phyloP scores from a whole-genome alignment of 2,329 filamentous ascomycete genomes.

The Teratosphaeriaceae sp. region DNA sequence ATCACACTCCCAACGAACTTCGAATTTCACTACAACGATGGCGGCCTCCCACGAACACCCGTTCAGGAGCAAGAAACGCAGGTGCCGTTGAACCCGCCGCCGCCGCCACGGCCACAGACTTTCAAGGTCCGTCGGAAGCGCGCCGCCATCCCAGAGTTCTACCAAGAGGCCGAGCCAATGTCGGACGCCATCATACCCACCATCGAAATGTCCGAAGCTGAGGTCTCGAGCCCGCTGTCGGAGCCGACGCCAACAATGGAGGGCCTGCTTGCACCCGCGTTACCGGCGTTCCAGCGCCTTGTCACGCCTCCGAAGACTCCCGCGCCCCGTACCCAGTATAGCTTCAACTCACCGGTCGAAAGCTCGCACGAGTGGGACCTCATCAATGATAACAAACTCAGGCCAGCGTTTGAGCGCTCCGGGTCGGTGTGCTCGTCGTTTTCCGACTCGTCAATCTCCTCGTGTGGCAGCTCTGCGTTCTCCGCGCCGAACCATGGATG shows the following conservation, averaged over 20 bases:
- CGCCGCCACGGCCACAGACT: conserved; percentile 40
- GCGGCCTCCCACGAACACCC: conserved; percentile 40
- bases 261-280: conserved; percentile 37
- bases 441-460: conserved; percentile 58
- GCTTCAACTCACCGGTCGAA: conserved; percentile 19
- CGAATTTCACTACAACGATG: conserved; percentile 44
- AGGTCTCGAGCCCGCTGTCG: conserved; percentile 23
- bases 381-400: conserved; percentile 22
- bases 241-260: conserved; percentile 26
- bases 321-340: conserved; percentile 26
- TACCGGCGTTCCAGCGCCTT: conserved; percentile 28
- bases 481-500: conserved; percentile 44
- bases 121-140: conserved; percentile 44
- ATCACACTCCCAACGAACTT: conserved; percentile 46
- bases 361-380: conserved; percentile 26
- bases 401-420: conserved; percentile 42
- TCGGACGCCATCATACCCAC: conserved; percentile 38
- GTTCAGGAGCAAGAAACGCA: conserved; percentile 20
- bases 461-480: conserved; percentile 48
- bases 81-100: conserved; percentile 31
- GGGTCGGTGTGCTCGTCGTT: conserved; percentile 52
- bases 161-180: conserved; percentile 15
- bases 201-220: conserved; percentile 42
- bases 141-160: conserved; percentile 21
- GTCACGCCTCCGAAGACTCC: conserved; percentile 46